Percentiles rank a stretch among this genome's conserved stretches.
These are phyloP conservation scores for Phytopythium ostracodes DNA, from an alignment of 352 stramenopile species.

Conservation along the genomic window DNA sequence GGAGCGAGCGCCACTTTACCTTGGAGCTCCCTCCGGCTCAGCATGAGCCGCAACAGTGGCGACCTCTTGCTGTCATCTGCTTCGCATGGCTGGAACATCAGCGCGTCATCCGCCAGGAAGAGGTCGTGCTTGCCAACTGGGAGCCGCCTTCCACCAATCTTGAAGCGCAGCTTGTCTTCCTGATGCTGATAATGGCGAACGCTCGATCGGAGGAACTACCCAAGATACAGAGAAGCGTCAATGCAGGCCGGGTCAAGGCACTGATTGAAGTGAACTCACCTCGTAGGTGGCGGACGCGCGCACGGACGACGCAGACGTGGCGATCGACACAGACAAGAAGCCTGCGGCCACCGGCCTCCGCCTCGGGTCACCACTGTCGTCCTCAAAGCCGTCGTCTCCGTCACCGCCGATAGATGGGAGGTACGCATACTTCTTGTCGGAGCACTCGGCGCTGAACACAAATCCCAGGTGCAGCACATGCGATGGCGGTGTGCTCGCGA, in stretches of 20 bases:
- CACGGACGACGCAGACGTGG: conserved; percentile 29
- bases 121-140: conserved; percentile 42
- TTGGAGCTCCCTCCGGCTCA: conserved; percentile 4
- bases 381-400: conserved; percentile 28
- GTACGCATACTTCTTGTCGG: conserved; percentile 35
- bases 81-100: conserved; percentile 34
- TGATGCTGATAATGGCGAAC: background rate
- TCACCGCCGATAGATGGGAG: conserved; percentile 23
- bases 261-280: conserved; percentile 10
- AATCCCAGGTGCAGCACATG: conserved; percentile 44
- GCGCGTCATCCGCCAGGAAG: conserved; percentile 20
- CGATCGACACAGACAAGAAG: conserved; percentile 51
- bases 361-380: background rate
- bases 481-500: conserved; percentile 22
- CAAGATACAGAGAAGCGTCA: no score
- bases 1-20: conserved; percentile 11
- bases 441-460: conserved; percentile 49
- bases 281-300: conserved; percentile 35
- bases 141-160: conserved; percentile 14
- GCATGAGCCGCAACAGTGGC: conserved; percentile 13
- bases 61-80: conserved; percentile 16
- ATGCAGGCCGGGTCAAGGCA: no score
- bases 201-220: conserved; percentile 3
- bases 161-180: background rate
- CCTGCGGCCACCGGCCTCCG: conserved; percentile 17